phyloP scores from a whole-genome alignment of 176 grass and related monocot genomes.

The Oryza brachyantha region DNA sequence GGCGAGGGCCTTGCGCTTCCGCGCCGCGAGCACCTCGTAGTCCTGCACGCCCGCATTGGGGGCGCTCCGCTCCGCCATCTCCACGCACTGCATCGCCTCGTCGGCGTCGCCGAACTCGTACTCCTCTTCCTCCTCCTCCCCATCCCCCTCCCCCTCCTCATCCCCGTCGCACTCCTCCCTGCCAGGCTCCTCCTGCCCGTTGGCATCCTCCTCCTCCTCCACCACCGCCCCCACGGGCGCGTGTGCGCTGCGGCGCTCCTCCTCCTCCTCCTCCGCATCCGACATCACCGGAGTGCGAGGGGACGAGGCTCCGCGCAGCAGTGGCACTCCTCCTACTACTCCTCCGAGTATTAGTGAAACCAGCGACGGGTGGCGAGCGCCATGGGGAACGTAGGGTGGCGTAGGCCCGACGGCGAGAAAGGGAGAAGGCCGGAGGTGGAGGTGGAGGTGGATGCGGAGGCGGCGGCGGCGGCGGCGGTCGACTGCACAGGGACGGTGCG shows the following conservation, averaged over 20 bases:
- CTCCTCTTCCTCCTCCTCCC: slow-evolving; percentile 33
- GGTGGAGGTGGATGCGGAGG: too few relatives aligned
- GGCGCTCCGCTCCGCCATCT: slow-evolving; percentile 18
- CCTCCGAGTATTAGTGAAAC: neutral
- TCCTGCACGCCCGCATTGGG: slow-evolving; percentile 23
- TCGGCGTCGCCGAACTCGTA: slow-evolving; percentile 43
- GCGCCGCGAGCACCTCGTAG: slow-evolving; percentile 54
- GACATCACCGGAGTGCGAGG: neutral
- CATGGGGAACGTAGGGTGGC: neutral
- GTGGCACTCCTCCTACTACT: neutral
- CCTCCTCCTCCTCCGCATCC: neutral
- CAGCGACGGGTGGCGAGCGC: neutral
- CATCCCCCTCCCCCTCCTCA: slow-evolving; percentile 13
- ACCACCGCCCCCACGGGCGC: neutral
- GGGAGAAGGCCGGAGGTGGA: neutral
- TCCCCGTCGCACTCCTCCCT: neutral
- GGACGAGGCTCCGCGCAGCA: neutral
- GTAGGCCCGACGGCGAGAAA: neutral
- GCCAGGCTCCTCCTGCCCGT: neutral
- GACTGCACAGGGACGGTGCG: too few relatives aligned
- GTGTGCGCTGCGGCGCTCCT: neutral
- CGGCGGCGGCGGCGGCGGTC: too few relatives aligned
- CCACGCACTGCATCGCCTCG: slow-evolving; percentile 39
- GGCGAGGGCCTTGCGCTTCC: slow-evolving; percentile 69
- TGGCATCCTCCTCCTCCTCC: neutral